These are phyloP conservation scores for Talaromyces thailandensis DNA, from an alignment of 495 filamentous ascomycete genomes.

Conservation along the genomic window DNA sequence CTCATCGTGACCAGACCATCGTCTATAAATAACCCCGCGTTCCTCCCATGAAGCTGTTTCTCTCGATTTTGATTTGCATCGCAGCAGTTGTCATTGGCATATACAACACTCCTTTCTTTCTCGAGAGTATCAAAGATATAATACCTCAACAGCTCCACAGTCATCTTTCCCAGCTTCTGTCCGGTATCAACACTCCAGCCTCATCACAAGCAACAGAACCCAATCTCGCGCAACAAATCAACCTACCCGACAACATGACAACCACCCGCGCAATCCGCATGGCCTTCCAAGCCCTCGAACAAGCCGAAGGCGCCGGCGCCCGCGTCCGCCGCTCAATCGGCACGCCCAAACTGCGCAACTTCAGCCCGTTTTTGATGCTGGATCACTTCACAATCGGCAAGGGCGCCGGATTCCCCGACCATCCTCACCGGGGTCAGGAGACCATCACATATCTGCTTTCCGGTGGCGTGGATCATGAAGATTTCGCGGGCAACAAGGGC, in stretches of 20 bases:
- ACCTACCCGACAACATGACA: slow-evolving; percentile 45
- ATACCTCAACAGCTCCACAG: background rate
- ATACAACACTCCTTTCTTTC: slow-evolving; percentile 9
- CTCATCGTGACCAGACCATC: background rate
- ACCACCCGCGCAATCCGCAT: slow-evolving; percentile 67
- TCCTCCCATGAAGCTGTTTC: slow-evolving; percentile 31
- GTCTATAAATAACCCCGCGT: slow-evolving; percentile 25
- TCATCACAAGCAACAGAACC: slow-evolving; percentile 1
- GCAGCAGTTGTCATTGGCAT: slow-evolving; percentile 27
- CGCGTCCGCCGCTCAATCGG: slow-evolving; percentile 84
- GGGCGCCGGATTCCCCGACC: slow-evolving; percentile 83
- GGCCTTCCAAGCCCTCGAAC: slow-evolving; percentile 75
- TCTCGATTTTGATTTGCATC: slow-evolving; percentile 36
- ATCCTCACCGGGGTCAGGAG: slow-evolving; percentile 69
- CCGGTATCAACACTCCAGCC: background rate
- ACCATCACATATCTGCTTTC: slow-evolving; percentile 86
- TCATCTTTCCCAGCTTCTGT: background rate
- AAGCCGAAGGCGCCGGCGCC: slow-evolving; percentile 84
- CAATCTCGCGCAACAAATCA: slow-evolving; percentile 5
- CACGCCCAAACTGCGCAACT: slow-evolving; percentile 71
- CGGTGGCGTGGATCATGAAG: slow-evolving; percentile 88
- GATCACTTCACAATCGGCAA: slow-evolving; percentile 81
- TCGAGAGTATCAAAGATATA: background rate
- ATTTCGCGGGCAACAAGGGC: slow-evolving; percentile 83
- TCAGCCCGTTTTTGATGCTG: slow-evolving; percentile 94